phyloP scores from a whole-genome alignment of 345 rosid genomes.

The Rhizophora mangle region DNA sequence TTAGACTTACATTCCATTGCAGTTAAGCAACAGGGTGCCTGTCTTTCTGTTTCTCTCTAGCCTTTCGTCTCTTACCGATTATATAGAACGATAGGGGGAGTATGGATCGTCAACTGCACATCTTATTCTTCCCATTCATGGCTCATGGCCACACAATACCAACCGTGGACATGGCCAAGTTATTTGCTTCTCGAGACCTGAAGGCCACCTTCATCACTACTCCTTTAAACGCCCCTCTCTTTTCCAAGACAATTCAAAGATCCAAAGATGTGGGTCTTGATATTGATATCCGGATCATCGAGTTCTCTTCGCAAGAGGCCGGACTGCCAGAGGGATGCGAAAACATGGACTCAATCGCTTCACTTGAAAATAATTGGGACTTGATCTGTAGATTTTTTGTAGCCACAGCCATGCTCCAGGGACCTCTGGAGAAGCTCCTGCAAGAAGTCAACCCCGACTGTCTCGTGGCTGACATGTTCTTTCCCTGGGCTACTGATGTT shows the following conservation, averaged over 20 bases:
- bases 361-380: background rate
- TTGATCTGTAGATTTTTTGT: conserved; percentile 11
- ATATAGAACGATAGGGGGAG: too few relatives aligned
- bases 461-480: conserved; percentile 53
- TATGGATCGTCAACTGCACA: too few relatives aligned
- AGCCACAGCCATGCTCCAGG: conserved; percentile 22
- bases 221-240: background rate
- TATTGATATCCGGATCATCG: background rate
- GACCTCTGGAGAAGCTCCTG: conserved; percentile 29
- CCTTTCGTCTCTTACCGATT: too few relatives aligned
- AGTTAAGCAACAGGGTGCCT: too few relatives aligned
- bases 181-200: too few relatives aligned
- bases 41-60: too few relatives aligned
- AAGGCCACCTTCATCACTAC: background rate
- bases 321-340: conserved; percentile 38
- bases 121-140: too few relatives aligned
- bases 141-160: too few relatives aligned
- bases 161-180: too few relatives aligned
- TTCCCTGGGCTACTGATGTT: conserved; percentile 50
- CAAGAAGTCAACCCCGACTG: conserved; percentile 28
- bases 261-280: background rate
- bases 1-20: too few relatives aligned
- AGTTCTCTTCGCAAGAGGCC: conserved; percentile 24
- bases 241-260: background rate
- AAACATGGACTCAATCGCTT: conserved; percentile 12